Evolutionary conservation across 1,284 basidiomycete species (phyloP).

Genomic region (Baeospora myosura): DNA sequence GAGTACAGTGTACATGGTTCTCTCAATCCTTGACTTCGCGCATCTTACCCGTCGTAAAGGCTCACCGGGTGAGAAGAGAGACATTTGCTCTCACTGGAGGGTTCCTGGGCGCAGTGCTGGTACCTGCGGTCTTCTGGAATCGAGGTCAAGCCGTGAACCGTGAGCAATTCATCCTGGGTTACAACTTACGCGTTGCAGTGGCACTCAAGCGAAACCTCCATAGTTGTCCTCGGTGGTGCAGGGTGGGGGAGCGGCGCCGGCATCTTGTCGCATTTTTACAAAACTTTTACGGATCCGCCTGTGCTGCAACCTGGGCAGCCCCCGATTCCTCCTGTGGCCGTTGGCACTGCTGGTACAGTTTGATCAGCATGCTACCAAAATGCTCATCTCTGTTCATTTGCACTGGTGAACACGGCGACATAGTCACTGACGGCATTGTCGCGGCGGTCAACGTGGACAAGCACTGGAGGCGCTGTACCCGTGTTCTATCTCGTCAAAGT

Average conservation of each 20-base stretch:
- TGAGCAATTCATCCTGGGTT: no score
- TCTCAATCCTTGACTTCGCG: slow-evolving; percentile 1
- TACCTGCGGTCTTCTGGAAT: slow-evolving; percentile 64
- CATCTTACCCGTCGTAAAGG: slow-evolving; percentile 28
- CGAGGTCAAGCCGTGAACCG: slow-evolving; percentile 48
- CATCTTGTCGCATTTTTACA: slow-evolving; percentile 45
- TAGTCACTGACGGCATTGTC: no score
- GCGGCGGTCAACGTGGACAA: no score
- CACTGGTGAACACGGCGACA: no score
- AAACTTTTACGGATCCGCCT: slow-evolving; percentile 26
- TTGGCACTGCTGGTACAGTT: slow-evolving; percentile 81
- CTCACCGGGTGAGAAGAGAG: slow-evolving; percentile 47
- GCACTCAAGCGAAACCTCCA: no score
- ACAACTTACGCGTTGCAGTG: no score
- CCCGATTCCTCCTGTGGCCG: slow-evolving; percentile 76
- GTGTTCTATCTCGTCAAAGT: no score
- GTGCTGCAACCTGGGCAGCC: slow-evolving; percentile 1
- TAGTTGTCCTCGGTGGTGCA: slow-evolving; percentile 64
- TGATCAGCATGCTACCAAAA: no score
- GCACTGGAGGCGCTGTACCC: no score
- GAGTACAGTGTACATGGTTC: slow-evolving; percentile 47
- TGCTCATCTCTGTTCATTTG: no score
- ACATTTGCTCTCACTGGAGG: slow-evolving; percentile 68
- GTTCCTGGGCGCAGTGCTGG: slow-evolving; percentile 51
- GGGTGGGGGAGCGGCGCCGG: slow-evolving; percentile 59